Conservation (phyloP, 2,329 filamentous ascomycete species). For the Diaporthe sp. region DNA sequence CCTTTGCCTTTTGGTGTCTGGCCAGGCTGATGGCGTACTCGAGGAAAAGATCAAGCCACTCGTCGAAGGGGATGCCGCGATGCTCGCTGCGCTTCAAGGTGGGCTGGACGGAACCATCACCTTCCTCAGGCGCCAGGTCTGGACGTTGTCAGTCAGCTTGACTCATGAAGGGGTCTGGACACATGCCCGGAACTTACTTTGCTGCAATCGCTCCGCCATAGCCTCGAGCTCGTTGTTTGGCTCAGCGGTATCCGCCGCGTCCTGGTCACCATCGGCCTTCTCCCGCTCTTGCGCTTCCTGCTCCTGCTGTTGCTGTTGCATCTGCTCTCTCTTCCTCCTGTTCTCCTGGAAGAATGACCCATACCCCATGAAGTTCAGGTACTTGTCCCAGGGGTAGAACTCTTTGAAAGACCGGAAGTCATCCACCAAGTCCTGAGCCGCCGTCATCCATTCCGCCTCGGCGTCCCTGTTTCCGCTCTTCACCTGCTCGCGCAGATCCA, state of each 20-base stretch:
- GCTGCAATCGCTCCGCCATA: constrained; percentile 69
- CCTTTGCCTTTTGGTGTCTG: constrained; percentile 73
- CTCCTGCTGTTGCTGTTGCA: constrained; percentile 7
- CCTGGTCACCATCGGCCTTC: constrained; percentile 3
- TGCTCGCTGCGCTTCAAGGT: constrained; percentile 52
- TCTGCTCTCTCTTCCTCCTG: constrained; percentile 44
- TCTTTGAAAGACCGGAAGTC: constrained; percentile 75
- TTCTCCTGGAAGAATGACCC: constrained; percentile 53
- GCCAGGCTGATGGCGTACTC: constrained; percentile 87
- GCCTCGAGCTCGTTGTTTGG: constrained; percentile 63
- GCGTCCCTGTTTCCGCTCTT: constrained; percentile 60
- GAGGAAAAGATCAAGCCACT: constrained; percentile 92
- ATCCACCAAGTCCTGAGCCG: constrained; percentile 71
- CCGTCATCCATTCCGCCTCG: constrained; percentile 68
- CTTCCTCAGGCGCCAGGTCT: constrained; percentile 53
- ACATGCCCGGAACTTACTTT: constrained; percentile 58
- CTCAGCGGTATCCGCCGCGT: constrained; percentile 25
- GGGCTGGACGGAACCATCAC: constrained; percentile 49
- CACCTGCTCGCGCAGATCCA: constrained; percentile 58
- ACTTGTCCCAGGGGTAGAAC: constrained; percentile 78
- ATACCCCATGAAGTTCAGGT: constrained; percentile 69
- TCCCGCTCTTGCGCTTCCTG: constrained; percentile 42
- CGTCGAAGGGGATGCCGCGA: constrained; percentile 83
- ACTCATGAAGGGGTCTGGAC: not conserved
- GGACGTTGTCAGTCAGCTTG: constrained; percentile 26